A percentile compares a stretch with the other conserved stretches of the same genome.
These are phyloP conservation scores for Cordyceps fumosorosea DNA, from an alignment of 2,329 filamentous ascomycete genomes.

Conservation along the genomic window DNA sequence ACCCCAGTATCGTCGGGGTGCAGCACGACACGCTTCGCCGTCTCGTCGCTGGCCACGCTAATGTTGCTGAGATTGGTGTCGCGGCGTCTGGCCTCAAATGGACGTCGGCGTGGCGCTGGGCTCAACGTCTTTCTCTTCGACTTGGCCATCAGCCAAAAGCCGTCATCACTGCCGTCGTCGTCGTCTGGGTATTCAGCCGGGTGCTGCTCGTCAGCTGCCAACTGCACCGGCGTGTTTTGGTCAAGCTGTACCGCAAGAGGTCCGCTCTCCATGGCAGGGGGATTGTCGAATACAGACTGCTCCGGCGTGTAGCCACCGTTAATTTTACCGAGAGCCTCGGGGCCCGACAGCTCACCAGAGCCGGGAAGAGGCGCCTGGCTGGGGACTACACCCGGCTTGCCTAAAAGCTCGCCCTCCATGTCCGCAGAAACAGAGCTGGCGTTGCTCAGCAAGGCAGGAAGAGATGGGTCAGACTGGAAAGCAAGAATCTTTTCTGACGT, in stretches of 20 bases:
- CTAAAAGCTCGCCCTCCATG: constrained; percentile 53
- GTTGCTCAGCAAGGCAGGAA: constrained; percentile 57
- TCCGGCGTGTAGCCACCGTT: constrained; percentile 40
- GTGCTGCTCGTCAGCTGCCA: constrained; percentile 4
- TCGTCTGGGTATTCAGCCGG: constrained; percentile 35
- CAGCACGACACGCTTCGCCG: constrained; percentile 50
- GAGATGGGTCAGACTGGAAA: constrained; percentile 57
- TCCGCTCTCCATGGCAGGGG: constrained; percentile 27
- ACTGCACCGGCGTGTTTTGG: constrained; percentile 11
- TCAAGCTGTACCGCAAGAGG: constrained; percentile 25
- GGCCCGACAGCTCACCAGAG: constrained; percentile 48
- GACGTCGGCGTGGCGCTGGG: constrained; percentile 17
- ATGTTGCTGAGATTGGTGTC: constrained; percentile 56
- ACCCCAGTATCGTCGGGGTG: constrained; percentile 24
- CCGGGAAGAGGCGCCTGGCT: constrained; percentile 39
- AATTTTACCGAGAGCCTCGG: constrained; percentile 44
- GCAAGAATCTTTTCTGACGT: constrained; percentile 41
- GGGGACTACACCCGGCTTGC: constrained; percentile 40
- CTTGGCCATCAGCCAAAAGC: constrained; percentile 47
- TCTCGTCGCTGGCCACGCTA: constrained; percentile 56
- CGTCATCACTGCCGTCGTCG: constrained; percentile 48
- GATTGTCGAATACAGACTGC: constrained; percentile 31
- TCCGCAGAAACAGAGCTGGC: constrained; percentile 60
- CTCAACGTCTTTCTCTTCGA: constrained; percentile 37
- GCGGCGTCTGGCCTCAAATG: constrained; percentile 39